These are phyloP conservation scores for Hansenula anomala DNA, from an alignment of 1,139 yeast species.

Conservation along the genomic window DNA sequence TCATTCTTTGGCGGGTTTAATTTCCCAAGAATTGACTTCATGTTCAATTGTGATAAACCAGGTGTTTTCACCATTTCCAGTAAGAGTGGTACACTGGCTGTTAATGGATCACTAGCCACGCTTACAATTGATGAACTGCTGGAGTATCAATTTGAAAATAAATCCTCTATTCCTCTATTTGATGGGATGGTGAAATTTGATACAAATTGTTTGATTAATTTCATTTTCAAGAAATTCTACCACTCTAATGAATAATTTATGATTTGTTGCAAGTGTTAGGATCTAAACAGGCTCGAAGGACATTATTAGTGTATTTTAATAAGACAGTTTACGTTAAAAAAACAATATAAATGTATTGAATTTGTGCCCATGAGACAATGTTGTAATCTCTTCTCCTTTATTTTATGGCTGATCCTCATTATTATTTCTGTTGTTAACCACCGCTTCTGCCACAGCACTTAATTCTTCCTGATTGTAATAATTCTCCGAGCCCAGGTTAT, in stretches of 20 bases:
- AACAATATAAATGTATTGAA: too few relatives aligned
- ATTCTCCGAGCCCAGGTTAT: background rate
- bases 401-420: too few relatives aligned
- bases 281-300: too few relatives aligned
- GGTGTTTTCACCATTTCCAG: constrained; percentile 74
- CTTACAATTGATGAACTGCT: constrained; percentile 53
- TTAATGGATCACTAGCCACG: constrained; percentile 19
- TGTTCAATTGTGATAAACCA: constrained; percentile 71
- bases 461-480: constrained; percentile 17
- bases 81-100: constrained; percentile 35
- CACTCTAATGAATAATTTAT: constrained; percentile 16
- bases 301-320: background rate
- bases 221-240: constrained; percentile 72
- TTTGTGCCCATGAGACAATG: too few relatives aligned
- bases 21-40: constrained; percentile 65
- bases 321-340: too few relatives aligned
- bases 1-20: constrained; percentile 38
- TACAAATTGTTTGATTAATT: constrained; percentile 58
- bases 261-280: too few relatives aligned
- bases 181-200: constrained; percentile 65
- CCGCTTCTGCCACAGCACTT: constrained; percentile 23
- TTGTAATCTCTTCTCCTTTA: too few relatives aligned
- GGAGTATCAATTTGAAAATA: constrained; percentile 55
- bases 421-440: constrained; percentile 8
- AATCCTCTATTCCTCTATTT: constrained; percentile 47